A percentile compares a stretch with the other conserved stretches of the same genome.
Evolutionary conservation across 306 rosid species (phyloP).

Genomic region (Prinsepia uniflora): DNA sequence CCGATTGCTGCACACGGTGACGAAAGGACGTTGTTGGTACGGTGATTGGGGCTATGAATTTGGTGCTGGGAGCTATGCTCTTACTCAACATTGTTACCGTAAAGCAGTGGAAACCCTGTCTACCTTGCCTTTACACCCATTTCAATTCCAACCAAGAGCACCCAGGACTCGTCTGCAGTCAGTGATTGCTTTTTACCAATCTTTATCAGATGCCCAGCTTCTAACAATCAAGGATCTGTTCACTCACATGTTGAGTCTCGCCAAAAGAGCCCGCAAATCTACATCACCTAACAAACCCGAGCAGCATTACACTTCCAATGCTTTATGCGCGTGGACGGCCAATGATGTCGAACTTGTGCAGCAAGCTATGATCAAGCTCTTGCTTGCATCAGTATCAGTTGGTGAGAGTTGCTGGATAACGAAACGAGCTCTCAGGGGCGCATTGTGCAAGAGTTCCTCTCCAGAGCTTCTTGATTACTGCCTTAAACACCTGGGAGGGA

Average conservation of each 20-base stretch:
- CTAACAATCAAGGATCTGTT: conserved; percentile 55
- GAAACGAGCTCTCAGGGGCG: conserved; percentile 54
- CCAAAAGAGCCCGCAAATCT: conserved; percentile 6
- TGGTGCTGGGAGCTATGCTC: conserved; percentile 69
- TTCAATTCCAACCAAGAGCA: conserved; percentile 41
- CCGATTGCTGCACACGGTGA: conserved; percentile 56
- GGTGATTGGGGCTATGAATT: conserved; percentile 75
- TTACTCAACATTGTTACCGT: conserved; percentile 49
- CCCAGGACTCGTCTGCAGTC: conserved; percentile 40
- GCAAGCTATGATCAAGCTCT: conserved; percentile 47
- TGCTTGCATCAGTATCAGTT: conserved; percentile 41
- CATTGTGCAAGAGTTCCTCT: conserved; percentile 41
- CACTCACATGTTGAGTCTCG: conserved; percentile 38
- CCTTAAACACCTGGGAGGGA: conserved; percentile 55
- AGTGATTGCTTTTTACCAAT: conserved; percentile 54
- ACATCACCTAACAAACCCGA: conserved; percentile 11
- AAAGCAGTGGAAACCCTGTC: conserved; percentile 46
- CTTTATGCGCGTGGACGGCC: conserved; percentile 46
- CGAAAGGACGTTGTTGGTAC: conserved; percentile 56
- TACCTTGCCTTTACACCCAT: conserved; percentile 35
- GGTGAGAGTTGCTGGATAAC: conserved; percentile 43
- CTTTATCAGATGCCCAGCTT: conserved; percentile 43
- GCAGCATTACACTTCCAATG: conserved; percentile 21
- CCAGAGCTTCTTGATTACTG: conserved; percentile 58
- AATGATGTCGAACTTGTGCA: conserved; percentile 55